Evolutionary conservation across 2,329 filamentous ascomycete species (phyloP), one percentile per base, ranked within the genome.

Genomic region (Pestalotiopsis sp.): DNA sequence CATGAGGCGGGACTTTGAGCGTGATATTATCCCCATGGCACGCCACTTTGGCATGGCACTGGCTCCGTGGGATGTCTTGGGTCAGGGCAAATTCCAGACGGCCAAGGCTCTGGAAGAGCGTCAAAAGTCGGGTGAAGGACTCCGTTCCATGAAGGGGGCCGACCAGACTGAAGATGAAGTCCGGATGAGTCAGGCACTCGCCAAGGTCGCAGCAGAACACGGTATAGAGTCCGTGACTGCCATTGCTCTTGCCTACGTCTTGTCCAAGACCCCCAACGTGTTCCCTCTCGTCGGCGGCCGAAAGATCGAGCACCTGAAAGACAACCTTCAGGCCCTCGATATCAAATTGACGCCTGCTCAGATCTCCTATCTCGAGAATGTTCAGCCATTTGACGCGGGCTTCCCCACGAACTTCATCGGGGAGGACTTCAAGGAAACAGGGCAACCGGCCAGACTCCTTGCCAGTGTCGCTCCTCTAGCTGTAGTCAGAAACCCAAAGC

Each of bases 11-110:
- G 80, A 82, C 68, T 72, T 82, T 31, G 81, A 83, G 70, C 78
- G 81, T 20, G 81, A 83, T 3, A 81, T 83, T 59, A 72, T 85
- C 12, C 82, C 83, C 3, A 82, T 84, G 81, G 76, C 76, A 5
- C 76, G 79, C 17, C 74, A 77, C 27, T 80, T 80, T 39, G 81
- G 81, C 67, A 83, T 84, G 89, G 90, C 81, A 25, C 71, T 90
- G 3, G 79, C 83, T 0, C 88, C 90, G 0, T 92, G 87, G 87
- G 88, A 86, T 65, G 86, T 83, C 2, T 75, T 89, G 2, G 86
- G 86, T 31, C 82, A 76, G 79, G 86, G 86, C 63, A 78, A 79
- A 64, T 83, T 86, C 74, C 79, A 84, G 72, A 77, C 79, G 17
- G 73, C 75, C 67, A 78, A 67, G 74, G 23, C 7, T 14, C 12